Evolutionary conservation across 164 flowering plant species (phyloP), one percentile per base, ranked within the genome.

Genomic region (Sextonia rubra): DNA sequence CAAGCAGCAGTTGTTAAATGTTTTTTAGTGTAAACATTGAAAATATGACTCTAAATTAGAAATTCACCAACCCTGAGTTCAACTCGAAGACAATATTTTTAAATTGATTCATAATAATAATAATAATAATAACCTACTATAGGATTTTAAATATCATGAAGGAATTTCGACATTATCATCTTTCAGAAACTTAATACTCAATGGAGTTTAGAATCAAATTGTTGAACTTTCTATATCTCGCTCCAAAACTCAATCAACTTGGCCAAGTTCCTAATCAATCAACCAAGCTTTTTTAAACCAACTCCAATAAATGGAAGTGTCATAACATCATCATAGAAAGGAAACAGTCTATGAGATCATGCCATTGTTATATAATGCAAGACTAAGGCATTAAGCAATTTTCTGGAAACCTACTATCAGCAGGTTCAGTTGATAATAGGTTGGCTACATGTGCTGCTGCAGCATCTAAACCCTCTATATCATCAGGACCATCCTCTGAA

Each of bases 371-470:
- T 52, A 52, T 52, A 18, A 14, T 18, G 12, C 56, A 18, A 52
- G n/a, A 37, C 44, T 8, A 37, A 7, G 58, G 17, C 17, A 15
- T 20, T 52, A 15, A 15, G n/a, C 17, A 20, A 52, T 52, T 20
- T 52, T 20, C n/a, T 29, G 58, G 70, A 48, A 66, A 74, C 82
- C n/a, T 89, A 96, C 99, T 87, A 77, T 88, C 95, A 74, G 91
- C 77, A 52, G 99, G 99, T 79, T 96, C 99, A 2, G 97, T 85
- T 25, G 98, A 93, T 79, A 96, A 79, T 77, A 96, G 77, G 72
- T 91, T 96, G 69, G 97, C 97, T 76, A 96, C 82, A 80, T 96
- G 98, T 61, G 98, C 88, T 63, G 96, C 99, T 65, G 99, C 86
- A 76, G 92, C 90, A 89, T 96, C 99, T 81, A 96, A 83, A 64